phyloP scores from a whole-genome alignment of 345 rosid genomes.

The Cardamine resedifolia region DNA sequence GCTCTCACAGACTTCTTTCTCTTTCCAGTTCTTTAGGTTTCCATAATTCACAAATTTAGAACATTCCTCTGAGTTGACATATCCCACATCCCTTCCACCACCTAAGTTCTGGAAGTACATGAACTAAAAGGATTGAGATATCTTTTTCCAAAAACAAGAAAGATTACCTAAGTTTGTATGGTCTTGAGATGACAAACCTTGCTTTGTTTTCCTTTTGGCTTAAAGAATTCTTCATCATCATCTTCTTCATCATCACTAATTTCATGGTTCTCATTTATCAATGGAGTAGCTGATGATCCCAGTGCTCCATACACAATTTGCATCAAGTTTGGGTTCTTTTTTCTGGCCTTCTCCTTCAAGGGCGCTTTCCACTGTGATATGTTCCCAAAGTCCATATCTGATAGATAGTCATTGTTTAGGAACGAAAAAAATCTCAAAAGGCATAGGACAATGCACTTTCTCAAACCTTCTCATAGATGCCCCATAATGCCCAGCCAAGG shows the following conservation, averaged over 20 bases:
- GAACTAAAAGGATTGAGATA: neutral
- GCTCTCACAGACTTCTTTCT: slow-evolving; percentile 57
- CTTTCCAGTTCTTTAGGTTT: slow-evolving; percentile 64
- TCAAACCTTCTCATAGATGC: neutral
- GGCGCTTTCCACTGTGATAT: slow-evolving; percentile 82
- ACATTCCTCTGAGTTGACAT: slow-evolving; percentile 61
- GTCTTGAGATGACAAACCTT: slow-evolving; percentile 51
- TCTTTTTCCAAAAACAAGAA: neutral
- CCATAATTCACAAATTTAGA: slow-evolving; percentile 59
- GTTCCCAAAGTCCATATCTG: slow-evolving; percentile 64
- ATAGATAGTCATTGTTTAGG: slow-evolving; percentile 21
- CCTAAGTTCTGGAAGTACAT: slow-evolving; percentile 48
- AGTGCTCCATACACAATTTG: slow-evolving; percentile 79
- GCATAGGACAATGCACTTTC: neutral
- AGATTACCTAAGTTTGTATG: neutral
- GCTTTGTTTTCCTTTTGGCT: slow-evolving; percentile 70
- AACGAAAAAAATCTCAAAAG: slow-evolving; percentile 18
- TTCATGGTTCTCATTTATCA: slow-evolving; percentile 43
- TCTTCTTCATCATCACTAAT: slow-evolving; percentile 55
- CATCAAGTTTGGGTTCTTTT: slow-evolving; percentile 60
- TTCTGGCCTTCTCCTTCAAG: slow-evolving; percentile 56
- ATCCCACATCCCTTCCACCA: slow-evolving; percentile 48
- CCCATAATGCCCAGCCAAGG: neutral
- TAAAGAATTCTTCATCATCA: slow-evolving; percentile 77
- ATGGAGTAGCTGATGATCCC: slow-evolving; percentile 41